phyloP scores from a whole-genome alignment of 768 basidiomycete genomes.

The Ramaria sp. region DNA sequence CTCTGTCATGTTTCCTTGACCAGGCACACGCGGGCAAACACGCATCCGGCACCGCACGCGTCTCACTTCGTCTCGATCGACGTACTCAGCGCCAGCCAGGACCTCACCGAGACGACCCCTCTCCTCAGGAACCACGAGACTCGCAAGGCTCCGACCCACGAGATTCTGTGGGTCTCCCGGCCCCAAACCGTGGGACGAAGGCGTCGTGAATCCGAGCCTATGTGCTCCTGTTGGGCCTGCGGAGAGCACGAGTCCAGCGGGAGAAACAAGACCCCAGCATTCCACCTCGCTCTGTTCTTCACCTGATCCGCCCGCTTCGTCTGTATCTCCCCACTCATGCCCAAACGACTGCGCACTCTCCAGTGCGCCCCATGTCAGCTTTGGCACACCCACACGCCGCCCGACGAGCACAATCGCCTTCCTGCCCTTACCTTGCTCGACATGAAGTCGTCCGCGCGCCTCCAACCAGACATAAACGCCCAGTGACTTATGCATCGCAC shows the following conservation, averaged over 20 bases:
- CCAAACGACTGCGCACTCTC: conserved; percentile 34
- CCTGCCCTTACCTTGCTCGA: conserved; percentile 88
- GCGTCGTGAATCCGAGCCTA: not conserved
- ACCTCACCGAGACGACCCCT: too few species aligned
- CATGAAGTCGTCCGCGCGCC: conserved; percentile 76
- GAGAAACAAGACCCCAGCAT: conserved; percentile 4
- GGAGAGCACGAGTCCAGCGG: conserved; percentile 9
- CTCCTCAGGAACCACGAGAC: too few species aligned
- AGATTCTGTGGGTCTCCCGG: too few species aligned
- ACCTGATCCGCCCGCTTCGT: conserved; percentile 2
- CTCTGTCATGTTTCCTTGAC: too few species aligned
- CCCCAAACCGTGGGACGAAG: too few species aligned
- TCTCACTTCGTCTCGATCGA: too few species aligned
- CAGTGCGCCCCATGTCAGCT: conserved; percentile 50
- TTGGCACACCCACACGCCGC: conserved; percentile 56
- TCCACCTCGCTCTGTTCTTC: not conserved
- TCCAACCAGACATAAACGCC: conserved; percentile 80
- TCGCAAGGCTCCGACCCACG: too few species aligned
- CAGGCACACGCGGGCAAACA: too few species aligned
- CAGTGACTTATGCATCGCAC: conserved; percentile 55
- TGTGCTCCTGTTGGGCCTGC: not conserved
- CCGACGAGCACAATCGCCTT: conserved; percentile 92
- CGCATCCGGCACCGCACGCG: too few species aligned
- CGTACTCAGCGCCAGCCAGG: too few species aligned
- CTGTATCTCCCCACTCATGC: conserved; percentile 24